A percentile compares a stretch with the other conserved stretches of the same genome.
Evolutionary conservation across 2,329 filamentous ascomycete species (phyloP).

Genomic region (Pseudodiploospora longispora): DNA sequence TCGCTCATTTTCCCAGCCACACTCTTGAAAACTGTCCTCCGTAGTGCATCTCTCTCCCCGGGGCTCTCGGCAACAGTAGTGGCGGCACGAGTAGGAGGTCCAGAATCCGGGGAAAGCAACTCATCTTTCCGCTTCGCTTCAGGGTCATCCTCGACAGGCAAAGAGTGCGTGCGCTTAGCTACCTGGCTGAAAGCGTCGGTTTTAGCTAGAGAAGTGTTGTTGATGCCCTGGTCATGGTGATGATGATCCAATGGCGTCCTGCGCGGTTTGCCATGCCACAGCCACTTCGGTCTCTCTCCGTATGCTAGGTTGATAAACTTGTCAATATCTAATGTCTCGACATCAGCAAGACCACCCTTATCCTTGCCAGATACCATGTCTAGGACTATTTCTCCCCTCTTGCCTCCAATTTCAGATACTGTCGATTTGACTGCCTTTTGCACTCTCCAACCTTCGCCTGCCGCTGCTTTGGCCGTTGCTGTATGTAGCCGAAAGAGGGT

Average conservation of each 20-base stretch:
- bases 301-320: conserved; percentile 69
- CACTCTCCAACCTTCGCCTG: conserved; percentile 85
- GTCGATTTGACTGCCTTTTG: conserved; percentile 92
- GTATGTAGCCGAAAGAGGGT: conserved; percentile 76
- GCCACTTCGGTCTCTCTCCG: conserved; percentile 82
- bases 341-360: conserved; percentile 82
- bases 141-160: conserved; percentile 44
- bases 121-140: conserved; percentile 39
- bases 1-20: conserved; percentile 73
- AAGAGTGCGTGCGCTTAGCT: conserved; percentile 41
- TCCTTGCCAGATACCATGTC: conserved; percentile 85
- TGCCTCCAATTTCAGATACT: conserved; percentile 85
- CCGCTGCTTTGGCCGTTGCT: conserved; percentile 82
- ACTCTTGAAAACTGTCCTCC: conserved; percentile 66
- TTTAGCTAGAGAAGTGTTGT: conserved; percentile 44
- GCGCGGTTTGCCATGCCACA: conserved; percentile 85
- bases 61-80: conserved; percentile 39
- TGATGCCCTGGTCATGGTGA: conserved; percentile 38
- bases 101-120: conserved; percentile 33
- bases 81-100: conserved; percentile 36
- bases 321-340: conserved; percentile 87
- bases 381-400: conserved; percentile 88
- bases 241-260: conserved; percentile 47
- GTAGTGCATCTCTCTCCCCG: conserved; percentile 48
- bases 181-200: conserved; percentile 36